These are phyloP conservation scores for Brassica incana DNA, from an alignment of 345 rosid species.

Conservation along the genomic window DNA sequence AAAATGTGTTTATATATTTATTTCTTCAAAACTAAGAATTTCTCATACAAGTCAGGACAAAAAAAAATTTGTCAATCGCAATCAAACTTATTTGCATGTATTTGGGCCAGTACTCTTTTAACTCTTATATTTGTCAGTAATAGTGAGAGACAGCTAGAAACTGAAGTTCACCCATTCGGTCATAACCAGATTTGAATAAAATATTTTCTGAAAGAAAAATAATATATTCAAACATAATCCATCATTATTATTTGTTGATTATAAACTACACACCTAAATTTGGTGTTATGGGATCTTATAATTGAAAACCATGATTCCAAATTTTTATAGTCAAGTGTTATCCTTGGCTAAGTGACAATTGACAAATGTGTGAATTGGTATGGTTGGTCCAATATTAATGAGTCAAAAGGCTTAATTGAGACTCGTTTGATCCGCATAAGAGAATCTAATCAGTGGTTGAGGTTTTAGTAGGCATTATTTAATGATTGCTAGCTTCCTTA, in stretches of 20 bases:
- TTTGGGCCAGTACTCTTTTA: not conserved
- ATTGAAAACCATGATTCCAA: no score
- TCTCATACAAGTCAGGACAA: conserved; percentile 6
- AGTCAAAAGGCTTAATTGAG: not conserved
- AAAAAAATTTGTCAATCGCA: not conserved
- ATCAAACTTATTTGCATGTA: not conserved
- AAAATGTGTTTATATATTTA: not conserved
- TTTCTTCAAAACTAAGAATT: not conserved
- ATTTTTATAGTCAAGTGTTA: no score
- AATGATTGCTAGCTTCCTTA: no score
- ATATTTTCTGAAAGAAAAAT: not conserved
- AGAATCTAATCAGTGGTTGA: not conserved
- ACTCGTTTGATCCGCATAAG: not conserved
- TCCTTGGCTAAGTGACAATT: not conserved
- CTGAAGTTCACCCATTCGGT: not conserved
- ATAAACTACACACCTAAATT: not conserved
- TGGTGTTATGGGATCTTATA: not conserved
- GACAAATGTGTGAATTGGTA: not conserved
- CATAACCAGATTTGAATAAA: not conserved
- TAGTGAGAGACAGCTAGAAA: not conserved
- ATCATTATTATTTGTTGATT: not conserved
- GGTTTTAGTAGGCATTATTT: no score
- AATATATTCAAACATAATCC: not conserved
- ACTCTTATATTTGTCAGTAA: conserved; percentile 1
- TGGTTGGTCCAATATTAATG: not conserved